These are phyloP conservation scores for Tetradesmus obliquus DNA, from an alignment of 139 green algal genomes.

Conservation along the genomic window DNA sequence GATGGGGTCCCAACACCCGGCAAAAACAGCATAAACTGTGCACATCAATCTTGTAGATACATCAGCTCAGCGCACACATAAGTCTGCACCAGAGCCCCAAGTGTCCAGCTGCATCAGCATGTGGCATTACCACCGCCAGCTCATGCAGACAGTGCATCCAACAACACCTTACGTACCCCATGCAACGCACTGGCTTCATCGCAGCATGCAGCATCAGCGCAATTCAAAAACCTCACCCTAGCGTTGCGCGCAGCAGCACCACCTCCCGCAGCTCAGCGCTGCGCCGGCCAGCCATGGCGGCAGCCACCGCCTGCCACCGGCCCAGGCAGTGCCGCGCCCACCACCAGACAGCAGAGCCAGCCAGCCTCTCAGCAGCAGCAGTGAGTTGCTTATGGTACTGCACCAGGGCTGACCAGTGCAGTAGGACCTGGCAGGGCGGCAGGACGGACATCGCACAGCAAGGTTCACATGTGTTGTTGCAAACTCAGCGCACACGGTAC, in stretches of 20 bases:
- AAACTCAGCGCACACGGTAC: too few relatives aligned
- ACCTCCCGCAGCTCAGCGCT: constrained; percentile 5
- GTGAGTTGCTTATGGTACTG: constrained; percentile 18
- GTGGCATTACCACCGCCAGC: too few relatives aligned
- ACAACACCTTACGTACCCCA: too few relatives aligned
- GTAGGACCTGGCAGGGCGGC: constrained; percentile 24
- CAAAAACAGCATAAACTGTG: too few relatives aligned
- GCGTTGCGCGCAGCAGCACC: constrained; percentile 21
- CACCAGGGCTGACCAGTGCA: constrained; percentile 4
- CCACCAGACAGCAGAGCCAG: neutral
- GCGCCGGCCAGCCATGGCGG: constrained; percentile 9
- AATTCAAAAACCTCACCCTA: constrained; percentile 10
- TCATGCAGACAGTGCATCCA: too few relatives aligned
- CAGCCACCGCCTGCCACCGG: constrained; percentile 11
- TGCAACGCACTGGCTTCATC: too few relatives aligned
- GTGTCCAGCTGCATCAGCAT: too few relatives aligned
- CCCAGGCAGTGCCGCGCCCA: constrained; percentile 7
- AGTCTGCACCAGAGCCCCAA: too few relatives aligned
- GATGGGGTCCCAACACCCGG: too few relatives aligned
- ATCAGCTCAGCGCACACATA: too few relatives aligned
- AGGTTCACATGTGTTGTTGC: too few relatives aligned
- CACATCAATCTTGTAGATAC: too few relatives aligned
- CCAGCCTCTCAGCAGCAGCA: neutral
- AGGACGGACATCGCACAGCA: neutral
- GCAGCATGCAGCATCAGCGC: neutral